Percentiles rank a stretch among this genome's conserved stretches.
Evolutionary conservation across 2,329 filamentous ascomycete genomes (phyloP).

Genomic region (Colletotrichum truncatum): DNA sequence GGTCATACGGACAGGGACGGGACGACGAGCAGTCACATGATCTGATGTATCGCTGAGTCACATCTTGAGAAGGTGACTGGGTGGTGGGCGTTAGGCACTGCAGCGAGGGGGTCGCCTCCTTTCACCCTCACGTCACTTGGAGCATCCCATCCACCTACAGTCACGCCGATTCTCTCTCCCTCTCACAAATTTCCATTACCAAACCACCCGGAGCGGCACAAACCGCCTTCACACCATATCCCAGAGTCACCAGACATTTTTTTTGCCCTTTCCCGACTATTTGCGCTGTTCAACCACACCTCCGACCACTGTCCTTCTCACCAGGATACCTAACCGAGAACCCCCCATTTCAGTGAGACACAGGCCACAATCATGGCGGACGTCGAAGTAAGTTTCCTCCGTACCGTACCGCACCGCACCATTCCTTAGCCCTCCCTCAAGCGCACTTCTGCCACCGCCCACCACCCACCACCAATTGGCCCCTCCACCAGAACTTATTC

Average conservation of each 20-base stretch:
- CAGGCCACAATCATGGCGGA: conserved; percentile 39
- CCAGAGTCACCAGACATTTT: not conserved
- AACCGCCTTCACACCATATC: conserved; percentile 3
- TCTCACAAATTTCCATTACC: conserved; percentile 23
- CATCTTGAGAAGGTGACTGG: not conserved
- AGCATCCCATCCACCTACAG: conserved; percentile 19
- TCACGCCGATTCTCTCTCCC: conserved; percentile 6
- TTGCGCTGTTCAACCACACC: conserved; percentile 2
- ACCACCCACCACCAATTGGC: conserved; percentile 21
- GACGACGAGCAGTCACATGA: conserved; percentile 11
- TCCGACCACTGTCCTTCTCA: conserved; percentile 6
- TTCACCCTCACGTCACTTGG: conserved; percentile 26
- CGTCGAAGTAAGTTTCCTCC: conserved; percentile 42
- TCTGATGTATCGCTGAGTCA: not conserved
- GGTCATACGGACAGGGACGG: not conserved
- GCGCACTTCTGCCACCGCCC: conserved; percentile 23
- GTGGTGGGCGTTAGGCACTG: not conserved
- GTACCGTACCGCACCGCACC: conserved; percentile 27
- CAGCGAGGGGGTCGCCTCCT: conserved; percentile 3
- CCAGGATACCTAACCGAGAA: conserved; percentile 31
- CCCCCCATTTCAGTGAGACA: conserved; percentile 27
- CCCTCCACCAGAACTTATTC: conserved; percentile 26
- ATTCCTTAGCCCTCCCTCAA: conserved; percentile 25
- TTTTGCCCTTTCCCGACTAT: not conserved
- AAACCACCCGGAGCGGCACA: conserved; percentile 10